Evolutionary conservation across 768 basidiomycete species (phyloP), one percentile per base, ranked within the genome.

Genomic region (Pleurotus salmoneostramineus): DNA sequence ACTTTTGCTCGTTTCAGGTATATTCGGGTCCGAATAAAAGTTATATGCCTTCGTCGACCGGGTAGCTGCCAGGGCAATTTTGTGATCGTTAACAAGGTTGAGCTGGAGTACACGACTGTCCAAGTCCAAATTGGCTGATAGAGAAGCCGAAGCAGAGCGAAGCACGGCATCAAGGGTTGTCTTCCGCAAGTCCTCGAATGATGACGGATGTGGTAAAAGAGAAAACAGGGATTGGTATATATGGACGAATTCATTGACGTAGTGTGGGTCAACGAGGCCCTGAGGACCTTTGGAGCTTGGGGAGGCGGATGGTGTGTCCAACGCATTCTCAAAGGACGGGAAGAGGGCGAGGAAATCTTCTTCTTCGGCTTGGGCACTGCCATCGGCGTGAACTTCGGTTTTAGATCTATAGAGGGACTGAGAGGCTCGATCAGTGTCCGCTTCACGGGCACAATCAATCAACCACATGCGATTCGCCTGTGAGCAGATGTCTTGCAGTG

Each of bases 261-360:
- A 70, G 7, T 66, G 56, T 15, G 65, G 43, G 10, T 73, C 66
- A 36, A 82, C 68, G 5, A 77, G 68, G 49, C 59, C 50, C 31
- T 63, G 45, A 51, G 59, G 50, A 36, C 15, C 50, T 61, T 59
- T 64, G 45, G 58, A 56, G 47, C 46, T 48, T 35, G 34, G 54
- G 51, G 17, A 59, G n/a, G 31, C 35, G 55, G 43, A 17, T 65
- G 64, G n/a, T 71, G 62, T 35, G 21, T 79, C 74, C 12, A 86
- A 68, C 27, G 70, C 76, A 56, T 88, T 82, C 34, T 88, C 89
- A 63, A 86, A 96, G 8, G 84, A 84, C 10, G 97, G 97, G 71
- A 99, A 99, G 32, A 98, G 69, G 4, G 82, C 73, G 46, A 86
- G 72, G 65, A 98, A 93, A 63, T 98, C 97, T 60, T 79, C 77